phyloP scores from a whole-genome alignment of 1,284 basidiomycete genomes.

The Cutaneotrichosporon sp. region DNA sequence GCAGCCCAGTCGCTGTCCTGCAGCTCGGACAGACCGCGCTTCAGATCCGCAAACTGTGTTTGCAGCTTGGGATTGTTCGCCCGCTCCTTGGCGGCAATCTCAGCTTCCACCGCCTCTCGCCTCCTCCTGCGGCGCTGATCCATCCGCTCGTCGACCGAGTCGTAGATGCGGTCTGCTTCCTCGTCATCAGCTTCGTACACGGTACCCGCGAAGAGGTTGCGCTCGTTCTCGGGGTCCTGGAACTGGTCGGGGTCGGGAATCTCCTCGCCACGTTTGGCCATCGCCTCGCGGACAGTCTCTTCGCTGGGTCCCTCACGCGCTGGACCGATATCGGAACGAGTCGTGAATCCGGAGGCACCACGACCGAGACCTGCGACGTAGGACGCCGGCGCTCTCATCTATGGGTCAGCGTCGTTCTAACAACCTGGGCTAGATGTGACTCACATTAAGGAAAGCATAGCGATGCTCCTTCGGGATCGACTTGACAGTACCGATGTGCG shows the following conservation, averaged over 20 bases:
- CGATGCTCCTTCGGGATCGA: slow-evolving; percentile 44
- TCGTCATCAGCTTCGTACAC: slow-evolving; percentile 97
- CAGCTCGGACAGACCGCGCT: slow-evolving; percentile 77
- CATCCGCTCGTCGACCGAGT: slow-evolving; percentile 82
- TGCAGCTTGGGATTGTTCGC: slow-evolving; percentile 50
- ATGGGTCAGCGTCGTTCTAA: slow-evolving; percentile 4
- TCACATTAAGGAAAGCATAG: slow-evolving; percentile 42
- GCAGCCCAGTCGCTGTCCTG: slow-evolving; percentile 90
- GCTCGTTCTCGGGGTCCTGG: slow-evolving; percentile 96
- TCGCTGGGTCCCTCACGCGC: slow-evolving; percentile 89
- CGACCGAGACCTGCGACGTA: slow-evolving; percentile 95
- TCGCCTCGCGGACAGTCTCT: slow-evolving; percentile 77
- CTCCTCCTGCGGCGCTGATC: slow-evolving; percentile 73
- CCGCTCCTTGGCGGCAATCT: slow-evolving; percentile 42
- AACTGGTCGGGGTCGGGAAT: slow-evolving; percentile 77
- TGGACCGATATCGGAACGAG: slow-evolving; percentile 96
- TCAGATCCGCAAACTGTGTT: slow-evolving; percentile 82
- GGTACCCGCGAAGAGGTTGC: slow-evolving; percentile 88
- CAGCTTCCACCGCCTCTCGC: slow-evolving; percentile 53
- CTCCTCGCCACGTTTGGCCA: slow-evolving; percentile 78
- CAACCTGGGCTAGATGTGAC: slow-evolving; percentile 3
- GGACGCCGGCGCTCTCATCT: slow-evolving; percentile 74
- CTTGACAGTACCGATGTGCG: slow-evolving; percentile 43
- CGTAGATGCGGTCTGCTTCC: slow-evolving; percentile 94
- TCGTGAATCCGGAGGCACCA: slow-evolving; percentile 97